Conservation (phyloP, 768 basidiomycete genomes). For the Phanerochaete sordida region DNA sequence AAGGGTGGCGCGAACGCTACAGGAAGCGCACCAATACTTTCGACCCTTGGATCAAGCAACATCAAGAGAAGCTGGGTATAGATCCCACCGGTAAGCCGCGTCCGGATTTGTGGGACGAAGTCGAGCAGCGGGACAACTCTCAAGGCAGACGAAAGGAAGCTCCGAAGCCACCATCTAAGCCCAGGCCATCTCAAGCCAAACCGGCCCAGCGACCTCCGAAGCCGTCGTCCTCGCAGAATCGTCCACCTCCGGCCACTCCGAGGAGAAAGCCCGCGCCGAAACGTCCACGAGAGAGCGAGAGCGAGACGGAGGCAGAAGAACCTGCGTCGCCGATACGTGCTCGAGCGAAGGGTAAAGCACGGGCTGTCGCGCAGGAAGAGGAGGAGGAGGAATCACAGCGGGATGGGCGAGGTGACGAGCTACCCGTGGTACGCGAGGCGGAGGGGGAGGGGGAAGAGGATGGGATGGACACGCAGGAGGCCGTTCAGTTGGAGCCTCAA, state of each 20-base stretch:
- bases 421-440: neutral
- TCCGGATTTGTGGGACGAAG: neutral
- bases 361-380: neutral
- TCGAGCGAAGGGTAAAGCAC: neutral
- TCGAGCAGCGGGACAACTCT: neutral
- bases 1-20: conserved; percentile 7
- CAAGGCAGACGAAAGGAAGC: neutral
- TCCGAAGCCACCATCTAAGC: neutral
- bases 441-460: neutral
- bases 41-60: neutral
- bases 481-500: neutral
- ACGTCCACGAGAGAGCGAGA: too few species aligned
- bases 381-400: neutral
- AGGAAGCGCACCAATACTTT: neutral
- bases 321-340: too few species aligned
- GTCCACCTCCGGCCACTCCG: neutral
- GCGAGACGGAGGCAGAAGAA: neutral
- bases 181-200: neutral
- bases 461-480: neutral
- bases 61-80: neutral
- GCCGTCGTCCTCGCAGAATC: neutral
- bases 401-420: neutral
- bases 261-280: neutral
- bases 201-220: neutral
- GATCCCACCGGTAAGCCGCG: neutral